Conservation (phyloP, 352 stramenopile species). For the Blastocystis hominis region DNA sequence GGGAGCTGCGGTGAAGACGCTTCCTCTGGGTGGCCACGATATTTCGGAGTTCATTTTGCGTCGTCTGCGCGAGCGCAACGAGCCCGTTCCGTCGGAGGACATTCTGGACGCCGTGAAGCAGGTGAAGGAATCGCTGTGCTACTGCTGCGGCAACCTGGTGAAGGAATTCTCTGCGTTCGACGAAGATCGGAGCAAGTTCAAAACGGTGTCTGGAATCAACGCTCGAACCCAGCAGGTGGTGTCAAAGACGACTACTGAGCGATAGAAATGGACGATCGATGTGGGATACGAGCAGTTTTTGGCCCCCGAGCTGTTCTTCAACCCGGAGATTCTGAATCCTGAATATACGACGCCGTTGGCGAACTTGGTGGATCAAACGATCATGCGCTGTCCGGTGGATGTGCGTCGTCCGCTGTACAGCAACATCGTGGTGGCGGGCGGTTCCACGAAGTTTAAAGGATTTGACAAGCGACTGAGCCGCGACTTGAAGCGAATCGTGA, state of each 20-base stretch:
- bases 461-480: conserved; percentile 82
- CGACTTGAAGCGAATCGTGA: conserved; percentile 82
- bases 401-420: conserved; percentile 82
- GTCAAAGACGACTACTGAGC: conserved; percentile 58
- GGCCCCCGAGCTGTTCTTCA: conserved; percentile 88
- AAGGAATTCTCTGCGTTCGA: conserved; percentile 93
- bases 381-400: conserved; percentile 87
- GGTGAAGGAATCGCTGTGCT: conserved; percentile 86
- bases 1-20: conserved; percentile 82
- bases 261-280: conserved; percentile 76
- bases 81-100: conserved; percentile 78
- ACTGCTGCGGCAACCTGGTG: conserved; percentile 82
- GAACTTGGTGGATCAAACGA: conserved; percentile 83
- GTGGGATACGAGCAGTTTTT: conserved; percentile 85
- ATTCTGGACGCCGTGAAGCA: conserved; percentile 72
- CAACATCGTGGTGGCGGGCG: conserved; percentile 86
- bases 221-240: conserved; percentile 46
- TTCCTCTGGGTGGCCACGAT: conserved; percentile 80
- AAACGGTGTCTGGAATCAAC: conserved; percentile 71
- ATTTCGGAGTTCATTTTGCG: conserved; percentile 87
- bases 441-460: conserved; percentile 91
- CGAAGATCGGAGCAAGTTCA: conserved; percentile 78
- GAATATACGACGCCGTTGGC: conserved; percentile 82
- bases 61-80: conserved; percentile 76
- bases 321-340: conserved; percentile 85